A percentile compares a stretch with the other conserved stretches of the same genome.
Evolutionary conservation across 148 eudicot species (phyloP).

Genomic region (Chenopodium quinoa): DNA sequence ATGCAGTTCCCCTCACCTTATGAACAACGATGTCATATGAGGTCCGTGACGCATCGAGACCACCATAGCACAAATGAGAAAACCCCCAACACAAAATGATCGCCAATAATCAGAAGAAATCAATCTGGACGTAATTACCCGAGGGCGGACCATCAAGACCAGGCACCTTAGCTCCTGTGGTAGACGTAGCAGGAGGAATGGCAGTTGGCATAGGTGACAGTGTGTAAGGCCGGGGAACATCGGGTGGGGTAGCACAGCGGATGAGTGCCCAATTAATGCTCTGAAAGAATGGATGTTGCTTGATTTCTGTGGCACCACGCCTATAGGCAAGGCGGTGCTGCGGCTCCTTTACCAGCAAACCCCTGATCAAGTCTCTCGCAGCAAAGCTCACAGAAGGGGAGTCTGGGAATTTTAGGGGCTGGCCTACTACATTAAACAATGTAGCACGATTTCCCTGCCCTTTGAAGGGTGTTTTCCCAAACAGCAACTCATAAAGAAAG

Average conservation of each 20-base stretch:
- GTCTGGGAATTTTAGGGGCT: conserved; percentile 78
- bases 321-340: conserved; percentile 90
- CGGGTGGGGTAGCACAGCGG: conserved; percentile 84
- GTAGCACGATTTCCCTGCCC: conserved; percentile 81
- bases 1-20: not conserved
- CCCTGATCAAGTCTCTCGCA: conserved; percentile 86
- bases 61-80: not conserved
- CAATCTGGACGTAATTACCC: conserved; percentile 76
- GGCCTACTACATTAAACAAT: conserved; percentile 85
- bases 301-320: conserved; percentile 92
- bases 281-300: conserved; percentile 95
- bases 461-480: conserved; percentile 80
- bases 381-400: conserved; percentile 83
- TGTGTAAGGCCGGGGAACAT: conserved; percentile 43
- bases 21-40: conserved; percentile 1
- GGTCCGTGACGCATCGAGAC: not conserved
- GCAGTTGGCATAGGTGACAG: not conserved
- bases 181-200: conserved; percentile 6
- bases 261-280: conserved; percentile 94
- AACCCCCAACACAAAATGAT: not conserved
- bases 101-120: conserved; percentile 60
- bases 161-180: conserved; percentile 31
- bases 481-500: conserved; percentile 78
- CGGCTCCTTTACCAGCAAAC: conserved; percentile 85
- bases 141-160: conserved; percentile 63